Percentiles rank a stretch among this genome's conserved stretches.
These are phyloP conservation scores for Silybum marianum DNA, from an alignment of 129 eudicot genomes.

Conservation along the genomic window DNA sequence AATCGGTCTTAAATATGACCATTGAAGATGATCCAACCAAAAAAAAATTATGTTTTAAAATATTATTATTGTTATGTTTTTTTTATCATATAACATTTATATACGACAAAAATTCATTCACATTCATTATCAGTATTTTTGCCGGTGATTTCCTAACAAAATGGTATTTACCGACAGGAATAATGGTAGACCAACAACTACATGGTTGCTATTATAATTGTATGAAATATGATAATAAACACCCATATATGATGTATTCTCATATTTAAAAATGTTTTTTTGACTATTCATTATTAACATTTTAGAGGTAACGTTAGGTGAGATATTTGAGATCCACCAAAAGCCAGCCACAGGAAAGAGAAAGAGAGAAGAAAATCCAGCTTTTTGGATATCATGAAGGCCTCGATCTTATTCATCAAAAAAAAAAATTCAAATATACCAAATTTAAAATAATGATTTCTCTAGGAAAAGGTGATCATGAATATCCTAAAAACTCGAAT, in stretches of 20 bases:
- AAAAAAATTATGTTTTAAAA: background rate
- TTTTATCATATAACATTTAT: background rate
- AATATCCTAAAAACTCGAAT: background rate
- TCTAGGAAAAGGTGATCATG: background rate
- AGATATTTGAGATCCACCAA: background rate
- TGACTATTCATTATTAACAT: background rate
- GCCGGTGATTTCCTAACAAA: background rate
- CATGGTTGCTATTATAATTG: background rate
- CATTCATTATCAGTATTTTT: too few species aligned
- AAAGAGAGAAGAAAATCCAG: background rate
- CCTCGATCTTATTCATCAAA: too few species aligned
- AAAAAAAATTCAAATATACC: background rate
- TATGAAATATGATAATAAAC: too few species aligned
- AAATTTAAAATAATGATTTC: background rate
- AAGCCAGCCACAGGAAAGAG: conserved; percentile 4
- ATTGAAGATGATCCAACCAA: background rate
- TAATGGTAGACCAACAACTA: too few species aligned
- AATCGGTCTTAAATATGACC: background rate
- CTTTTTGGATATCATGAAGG: background rate
- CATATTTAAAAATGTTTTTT: background rate
- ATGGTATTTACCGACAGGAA: background rate
- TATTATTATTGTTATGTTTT: too few species aligned
- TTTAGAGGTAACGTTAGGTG: background rate
- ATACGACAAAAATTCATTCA: background rate
- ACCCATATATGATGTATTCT: background rate